A percentile compares a stretch with the other conserved stretches of the same genome.
phyloP scores from a whole-genome alignment of 2,329 filamentous ascomycete genomes.

The Trichoderma sp. region DNA sequence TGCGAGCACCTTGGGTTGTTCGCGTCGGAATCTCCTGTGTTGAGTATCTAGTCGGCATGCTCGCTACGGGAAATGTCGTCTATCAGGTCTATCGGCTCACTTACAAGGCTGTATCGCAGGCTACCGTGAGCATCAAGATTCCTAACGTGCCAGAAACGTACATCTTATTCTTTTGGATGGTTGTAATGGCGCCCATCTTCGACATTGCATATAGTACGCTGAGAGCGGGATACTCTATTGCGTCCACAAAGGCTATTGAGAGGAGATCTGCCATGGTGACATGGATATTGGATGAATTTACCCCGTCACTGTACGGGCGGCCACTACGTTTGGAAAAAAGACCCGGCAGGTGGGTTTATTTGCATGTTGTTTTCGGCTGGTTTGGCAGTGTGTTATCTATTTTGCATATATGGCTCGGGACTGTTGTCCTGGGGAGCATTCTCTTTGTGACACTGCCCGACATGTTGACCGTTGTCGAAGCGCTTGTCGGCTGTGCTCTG shows the following conservation, averaged over 20 bases:
- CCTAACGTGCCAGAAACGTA: neutral
- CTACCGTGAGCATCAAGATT: neutral
- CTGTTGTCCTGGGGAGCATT: neutral
- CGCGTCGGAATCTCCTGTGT: too few relatives aligned
- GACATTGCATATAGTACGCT: neutral
- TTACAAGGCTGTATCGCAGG: neutral
- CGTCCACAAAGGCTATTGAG: neutral
- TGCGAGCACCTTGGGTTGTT: too few relatives aligned
- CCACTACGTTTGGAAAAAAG: neutral
- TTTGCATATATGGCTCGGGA: neutral
- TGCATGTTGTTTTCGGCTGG: neutral
- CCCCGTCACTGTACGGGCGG: neutral
- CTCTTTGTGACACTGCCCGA: neutral
- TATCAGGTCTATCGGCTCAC: neutral
- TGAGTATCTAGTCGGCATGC: neutral
- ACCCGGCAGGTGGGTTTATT: neutral
- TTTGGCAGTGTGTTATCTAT: neutral
- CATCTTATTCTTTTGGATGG: neutral
- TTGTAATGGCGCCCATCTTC: neutral
- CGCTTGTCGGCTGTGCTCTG: neutral
- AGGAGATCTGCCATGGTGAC: neutral
- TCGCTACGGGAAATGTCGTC: neutral
- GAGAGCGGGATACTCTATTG: neutral
- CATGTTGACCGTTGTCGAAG: neutral
- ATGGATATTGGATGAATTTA: neutral